Evolutionary conservation across 139 green algal species (phyloP).

Genomic region (Raphidocelis subcapitata): DNA sequence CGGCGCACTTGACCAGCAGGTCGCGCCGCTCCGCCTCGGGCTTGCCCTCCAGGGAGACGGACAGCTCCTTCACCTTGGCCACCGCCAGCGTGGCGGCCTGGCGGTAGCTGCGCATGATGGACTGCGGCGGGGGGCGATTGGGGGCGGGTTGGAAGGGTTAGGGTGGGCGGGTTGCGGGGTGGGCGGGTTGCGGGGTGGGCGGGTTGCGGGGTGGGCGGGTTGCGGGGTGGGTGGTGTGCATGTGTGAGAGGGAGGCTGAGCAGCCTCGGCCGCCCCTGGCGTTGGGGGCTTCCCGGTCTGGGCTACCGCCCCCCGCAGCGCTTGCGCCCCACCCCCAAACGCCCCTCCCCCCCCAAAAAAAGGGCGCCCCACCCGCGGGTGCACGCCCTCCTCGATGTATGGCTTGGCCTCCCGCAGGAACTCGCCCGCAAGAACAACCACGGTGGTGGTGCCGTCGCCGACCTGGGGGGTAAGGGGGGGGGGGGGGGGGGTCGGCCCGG

Average conservation of each 20-base stretch:
- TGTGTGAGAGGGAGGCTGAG: no score
- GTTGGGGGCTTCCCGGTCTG: no score
- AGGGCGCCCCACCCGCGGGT: constrained; percentile 65
- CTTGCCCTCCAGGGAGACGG: constrained; percentile 81
- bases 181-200: no score
- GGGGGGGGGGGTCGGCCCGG: neutral
- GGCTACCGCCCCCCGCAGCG: no score
- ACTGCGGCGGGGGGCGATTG: constrained; percentile 42
- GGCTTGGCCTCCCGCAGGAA: constrained; percentile 92
- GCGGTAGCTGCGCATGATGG: constrained; percentile 88
- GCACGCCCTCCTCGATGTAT: constrained; percentile 97
- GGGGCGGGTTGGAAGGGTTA: neutral
- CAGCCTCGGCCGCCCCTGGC: no score
- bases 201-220: no score
- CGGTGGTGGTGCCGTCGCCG: constrained; percentile 97
- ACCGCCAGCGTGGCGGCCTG: constrained; percentile 81
- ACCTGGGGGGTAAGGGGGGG: constrained; percentile 61
- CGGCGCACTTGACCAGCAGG: constrained; percentile 93
- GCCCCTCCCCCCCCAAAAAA: neutral
- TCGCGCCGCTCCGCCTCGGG: constrained; percentile 63
- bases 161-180: no score
- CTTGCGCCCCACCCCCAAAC: no score
- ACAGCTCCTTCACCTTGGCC: constrained; percentile 68
- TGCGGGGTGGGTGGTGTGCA: no score
- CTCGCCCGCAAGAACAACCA: constrained; percentile 96